Base-by-base conservation (phyloP, 257 asterid genomes). In the Ligustrum vulgare region DNA sequence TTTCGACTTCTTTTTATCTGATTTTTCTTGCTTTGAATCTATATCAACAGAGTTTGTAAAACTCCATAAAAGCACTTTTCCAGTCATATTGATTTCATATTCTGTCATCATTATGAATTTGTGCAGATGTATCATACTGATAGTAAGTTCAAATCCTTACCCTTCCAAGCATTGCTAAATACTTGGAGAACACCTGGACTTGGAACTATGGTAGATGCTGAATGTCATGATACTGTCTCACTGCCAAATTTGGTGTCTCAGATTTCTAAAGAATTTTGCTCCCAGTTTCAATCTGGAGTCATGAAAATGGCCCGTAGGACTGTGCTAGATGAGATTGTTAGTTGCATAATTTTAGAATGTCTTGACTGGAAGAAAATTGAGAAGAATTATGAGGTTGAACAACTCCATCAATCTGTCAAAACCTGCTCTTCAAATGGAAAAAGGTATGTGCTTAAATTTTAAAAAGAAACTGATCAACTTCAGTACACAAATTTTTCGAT, bases 301-400 rank as follows among this genome's bases (percentile, higher is more conserved):
- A 91, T 94, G 96, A 94, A 84, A 85, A 81, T 98, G 39, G 96
- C 98, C 81, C 95, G 91, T 20, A 92, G 94, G 74, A 82, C 89
- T 81, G 71, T 91, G 68, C 90, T 94, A 33, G 97, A 94, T 82
- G 98, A 92, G 87, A 92, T 94, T 76, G 89, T 92, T 60, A 80
- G 95, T 51, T 81, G 78, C 82, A 80, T 88, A 83, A 92, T 93
- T 62, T 79, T 89, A 62, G 96, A 91, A 60, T 85, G 83, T 81
- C 77, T 88, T 74, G 82, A 88, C 75, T 72, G 73, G 72, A 91
- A 83, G 87, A 91, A 85, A 84, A 75, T 68, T 63, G 80, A 83
- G 64, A 88, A 80, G 84, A 79, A 78, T 75, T 76, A 67, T 37
- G 81, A 76, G 80, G 69, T 80, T 58, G 89, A 86, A 80, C 79